These are phyloP conservation scores for Fraxinus velutina DNA, from an alignment of 305 asterid genomes.

Conservation along the genomic window DNA sequence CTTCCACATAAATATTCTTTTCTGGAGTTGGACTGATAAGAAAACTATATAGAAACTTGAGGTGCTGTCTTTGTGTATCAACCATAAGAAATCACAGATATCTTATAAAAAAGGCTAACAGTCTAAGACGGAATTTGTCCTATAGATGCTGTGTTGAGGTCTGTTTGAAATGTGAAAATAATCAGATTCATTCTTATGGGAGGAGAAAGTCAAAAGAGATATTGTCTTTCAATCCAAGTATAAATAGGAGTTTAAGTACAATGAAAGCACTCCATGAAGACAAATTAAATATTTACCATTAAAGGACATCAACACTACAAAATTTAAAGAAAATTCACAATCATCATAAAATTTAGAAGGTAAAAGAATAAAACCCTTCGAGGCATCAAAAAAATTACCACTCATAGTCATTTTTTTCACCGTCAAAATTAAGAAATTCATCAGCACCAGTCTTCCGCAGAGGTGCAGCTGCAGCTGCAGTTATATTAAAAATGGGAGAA, in stretches of 20 bases:
- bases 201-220: neutral
- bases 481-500: slow-evolving; percentile 59
- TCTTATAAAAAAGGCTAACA: neutral
- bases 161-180: neutral
- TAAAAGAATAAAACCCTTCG: neutral
- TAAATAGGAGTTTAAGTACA: neutral
- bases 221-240: neutral
- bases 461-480: slow-evolving; percentile 42
- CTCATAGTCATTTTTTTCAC: slow-evolving; percentile 92
- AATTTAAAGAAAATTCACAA: neutral
- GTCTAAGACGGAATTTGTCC: neutral
- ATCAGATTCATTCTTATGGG: neutral
- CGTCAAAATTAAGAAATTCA: slow-evolving; percentile 86
- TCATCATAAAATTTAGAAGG: neutral
- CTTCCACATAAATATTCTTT: neutral
- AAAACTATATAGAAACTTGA: neutral
- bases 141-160: neutral
- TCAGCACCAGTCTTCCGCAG: slow-evolving; percentile 71
- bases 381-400: slow-evolving; percentile 48
- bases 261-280: neutral
- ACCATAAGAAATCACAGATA: neutral
- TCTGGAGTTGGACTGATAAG: neutral
- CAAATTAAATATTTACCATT: neutral
- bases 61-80: neutral
- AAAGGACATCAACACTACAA: neutral